Evolutionary conservation across 805 yeast species (phyloP), one percentile per base, ranked within the genome.

Genomic region (Wickerhamiella allomyrinae): DNA sequence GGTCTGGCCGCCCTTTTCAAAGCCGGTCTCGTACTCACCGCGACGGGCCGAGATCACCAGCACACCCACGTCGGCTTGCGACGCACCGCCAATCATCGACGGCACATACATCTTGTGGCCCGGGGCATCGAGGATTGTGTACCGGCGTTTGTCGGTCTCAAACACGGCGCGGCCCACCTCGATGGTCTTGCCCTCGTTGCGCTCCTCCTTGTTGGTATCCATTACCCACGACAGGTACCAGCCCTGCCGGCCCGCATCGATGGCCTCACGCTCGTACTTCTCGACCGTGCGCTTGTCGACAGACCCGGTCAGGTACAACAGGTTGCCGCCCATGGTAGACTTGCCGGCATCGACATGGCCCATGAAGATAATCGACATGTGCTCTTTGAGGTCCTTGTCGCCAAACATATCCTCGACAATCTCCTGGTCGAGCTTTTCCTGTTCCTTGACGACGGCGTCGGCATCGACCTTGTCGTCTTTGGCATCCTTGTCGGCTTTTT

Each of bases 271-370:
- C 69, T 91, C 97, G 61, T 89, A 89, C 65, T 91, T 91, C 55
- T 91, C 99, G 51, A 91, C 91, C 17, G 96, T 89, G 69, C 99
- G 83, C 72, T 91, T 91, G 65, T 91, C 98, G 47, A 91, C 98
- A 38, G 96, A 84, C 47, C 97, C 97, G 19, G 97, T 89, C 57
- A 91, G 69, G 59, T 71, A 89, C 50, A 91, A 73, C 53, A 91
- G 69, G 66, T 91, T 91, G 67, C 99, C 99, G 62, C 98, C 98
- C 95, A 91, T 89, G 46, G 99, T 91, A 41, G 95, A 85, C 66
- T 91, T 91, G 61, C 99, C 98, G 27, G 98, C 98, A 72, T 91
- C 98, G 52, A 91, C 99, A 60, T 91, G 99, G 55, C 99, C 99
- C 97, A 91, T 91, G 67, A 91, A 91, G 53, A 91, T 85, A 54